Evolutionary conservation across 2,329 filamentous ascomycete species (phyloP), one percentile per base, ranked within the genome.

Genomic region (Endoconidiophora polonica): DNA sequence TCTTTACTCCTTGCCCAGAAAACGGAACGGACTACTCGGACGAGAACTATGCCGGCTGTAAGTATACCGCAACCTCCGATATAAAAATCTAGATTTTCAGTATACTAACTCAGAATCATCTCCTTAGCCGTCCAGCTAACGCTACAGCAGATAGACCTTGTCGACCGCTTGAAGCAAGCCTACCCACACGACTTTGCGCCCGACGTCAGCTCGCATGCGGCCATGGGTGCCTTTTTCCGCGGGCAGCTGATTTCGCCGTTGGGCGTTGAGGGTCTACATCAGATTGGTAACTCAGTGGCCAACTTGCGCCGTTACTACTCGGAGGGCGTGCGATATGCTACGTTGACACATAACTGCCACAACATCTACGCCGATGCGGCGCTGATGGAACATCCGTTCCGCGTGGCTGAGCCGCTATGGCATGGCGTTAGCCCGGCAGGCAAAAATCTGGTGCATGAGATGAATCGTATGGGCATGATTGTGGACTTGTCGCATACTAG

Each of bases 381-480:
- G 2, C 64, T 91, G 4, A 68, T 71, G 57, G 69, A 81, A 54
- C 62, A 66, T 26, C 72, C 74, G 1, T 57, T 68, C 12, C 60
- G 66, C 56, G 64, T 68, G 63, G 69, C 75, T 53, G 63, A 73
- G 48, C 76, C 82, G 0, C 67, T 73, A 50, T 84, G 80, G 76
- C 68, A 73, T 48, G 90, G 90, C 2, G 70, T 96, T 1, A 90
- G 82, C 53, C 68, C 72, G 1, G 71, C 72, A 1, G 90, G 90
- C 3, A 73, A 76, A 47, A 61, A 70, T 10, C 66, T 95, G 0
- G 70, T 96, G 42, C 70, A 70, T 36, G 90, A 96, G 68, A 95
- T 96, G 88, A 96, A 95, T 62, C 76, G 90, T 2, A 69, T 95
- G 2, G 90, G 90, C 23, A 87, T 95, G 80, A 78, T 95, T n/a